A percentile compares a stretch with the other conserved stretches of the same genome.
phyloP scores from a whole-genome alignment of 441 rosid genomes.

The Omphalea diandra region DNA sequence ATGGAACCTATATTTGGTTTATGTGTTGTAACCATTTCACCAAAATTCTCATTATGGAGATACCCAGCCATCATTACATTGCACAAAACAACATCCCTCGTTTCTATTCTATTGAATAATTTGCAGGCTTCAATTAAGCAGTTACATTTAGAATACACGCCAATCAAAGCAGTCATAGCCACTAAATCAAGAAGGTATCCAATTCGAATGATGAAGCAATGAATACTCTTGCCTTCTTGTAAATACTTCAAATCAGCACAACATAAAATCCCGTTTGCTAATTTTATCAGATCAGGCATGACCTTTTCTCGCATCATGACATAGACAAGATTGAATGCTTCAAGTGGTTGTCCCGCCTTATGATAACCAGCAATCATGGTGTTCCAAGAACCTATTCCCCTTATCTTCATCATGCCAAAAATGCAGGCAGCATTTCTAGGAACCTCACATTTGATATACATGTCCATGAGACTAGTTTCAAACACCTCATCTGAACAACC shows the following conservation, averaged over 20 bases:
- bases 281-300: conserved; percentile 23
- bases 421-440: conserved; percentile 19
- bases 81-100: conserved; percentile 24
- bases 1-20: conserved; percentile 27
- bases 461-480: conserved; percentile 30
- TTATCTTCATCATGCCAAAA: conserved; percentile 19
- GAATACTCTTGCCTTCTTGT: conserved; percentile 34
- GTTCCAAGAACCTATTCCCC: conserved; percentile 32
- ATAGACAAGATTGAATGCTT: conserved; percentile 25
- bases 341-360: conserved; percentile 22
- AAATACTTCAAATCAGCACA: conserved; percentile 30
- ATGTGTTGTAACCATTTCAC: conserved; percentile 24
- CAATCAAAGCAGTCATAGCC: conserved; percentile 30
- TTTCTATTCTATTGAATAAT: conserved; percentile 21
- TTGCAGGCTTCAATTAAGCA: conserved; percentile 26
- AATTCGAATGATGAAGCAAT: conserved; percentile 26
- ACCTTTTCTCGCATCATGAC: conserved; percentile 25
- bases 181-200: conserved; percentile 30
- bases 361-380: conserved; percentile 30
- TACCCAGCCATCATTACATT: conserved; percentile 36
- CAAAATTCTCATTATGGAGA: conserved; percentile 23
- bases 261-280: conserved; percentile 28
- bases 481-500: conserved; percentile 33
- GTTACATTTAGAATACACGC: conserved; percentile 33
- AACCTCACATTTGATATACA: conserved; percentile 31